Evolutionary conservation across 176 grass and related monocot species (phyloP), one percentile per base, ranked within the genome.

Genomic region (Chloris gayana): DNA sequence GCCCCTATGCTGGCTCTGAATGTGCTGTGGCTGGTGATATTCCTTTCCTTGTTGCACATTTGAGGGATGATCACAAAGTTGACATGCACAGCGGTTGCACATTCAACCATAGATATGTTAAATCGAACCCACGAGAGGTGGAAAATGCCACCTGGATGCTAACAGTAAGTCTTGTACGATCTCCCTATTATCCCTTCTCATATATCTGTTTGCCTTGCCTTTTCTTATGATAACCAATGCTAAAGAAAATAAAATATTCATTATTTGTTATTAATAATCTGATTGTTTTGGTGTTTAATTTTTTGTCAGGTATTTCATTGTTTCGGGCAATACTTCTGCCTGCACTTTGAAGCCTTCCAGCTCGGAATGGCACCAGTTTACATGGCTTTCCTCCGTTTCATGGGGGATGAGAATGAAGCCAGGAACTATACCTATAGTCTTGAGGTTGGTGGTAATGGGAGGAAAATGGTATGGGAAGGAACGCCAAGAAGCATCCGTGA

Each of bases 311-410:
- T 97, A 50, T 97, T 97, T 74, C 91, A 97, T 50, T 97, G 94
- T 81, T 97, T 94, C 11, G 94, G 91, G 46, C 94, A 94, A 38
- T 92, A 94, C 72, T 97, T 97, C 76, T 97, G 94, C 34, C 85
- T 97, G 39, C 91, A 94, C 44, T 97, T 97, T 64, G 91, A 97
- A 67, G 91, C 91, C 22, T 97, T 97, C 86, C 94, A 92, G 74
- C 91, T 97, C 4, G 89, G 87, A 25, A 92, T 85, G 57, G 91
- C 94, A 57, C 94, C 94, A 37, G 91, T 97, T 27, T 97, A 97
- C 70, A 94, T 97, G 91, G 94, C 91, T 46, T 97, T 94, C 77
- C 75, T 97, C 41, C 89, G 91, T 59, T 97, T 97, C 81, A 97
- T 97, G 94, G 94, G 94, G 22, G 91, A 97, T 0, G 94, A 97